A percentile compares a stretch with the other conserved stretches of the same genome.
Evolutionary conservation across 768 basidiomycete species (phyloP).

Genomic region (Termitomyces sp.): DNA sequence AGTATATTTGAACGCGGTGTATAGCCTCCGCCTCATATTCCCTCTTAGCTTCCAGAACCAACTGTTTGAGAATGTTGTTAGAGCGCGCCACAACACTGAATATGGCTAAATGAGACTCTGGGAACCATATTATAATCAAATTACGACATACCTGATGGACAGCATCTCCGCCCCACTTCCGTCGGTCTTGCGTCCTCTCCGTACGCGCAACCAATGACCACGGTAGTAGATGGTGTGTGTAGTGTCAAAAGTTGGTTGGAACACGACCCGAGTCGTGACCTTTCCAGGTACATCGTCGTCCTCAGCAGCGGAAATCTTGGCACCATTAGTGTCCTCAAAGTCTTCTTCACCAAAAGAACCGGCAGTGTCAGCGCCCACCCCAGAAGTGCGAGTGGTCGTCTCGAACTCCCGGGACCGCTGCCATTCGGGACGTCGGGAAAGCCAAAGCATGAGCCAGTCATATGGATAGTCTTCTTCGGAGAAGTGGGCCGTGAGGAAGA

Average conservation of each 20-base stretch:
- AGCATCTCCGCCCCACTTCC: conserved; percentile 69
- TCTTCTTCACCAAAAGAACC: conserved; percentile 57
- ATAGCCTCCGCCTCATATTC: conserved; percentile 86
- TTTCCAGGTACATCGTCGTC: conserved; percentile 52
- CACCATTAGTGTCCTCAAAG: conserved; percentile 34
- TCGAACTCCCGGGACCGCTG: conserved; percentile 88
- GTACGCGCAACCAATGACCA: conserved; percentile 80
- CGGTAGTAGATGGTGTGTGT: conserved; percentile 88
- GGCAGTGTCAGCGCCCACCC: conserved; percentile 54
- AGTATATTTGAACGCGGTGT: conserved; percentile 86
- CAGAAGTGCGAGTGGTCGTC: conserved; percentile 74
- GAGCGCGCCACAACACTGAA: conserved; percentile 77
- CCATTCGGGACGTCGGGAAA: conserved; percentile 82
- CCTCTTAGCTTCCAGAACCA: conserved; percentile 86
- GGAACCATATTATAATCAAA: conserved; percentile 1
- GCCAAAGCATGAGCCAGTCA: conserved; percentile 91
- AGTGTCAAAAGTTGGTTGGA: conserved; percentile 85
- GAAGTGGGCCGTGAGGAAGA: conserved; percentile 89
- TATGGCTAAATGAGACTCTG: not conserved
- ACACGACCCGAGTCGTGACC: conserved; percentile 77
- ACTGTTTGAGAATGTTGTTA: conserved; percentile 82
- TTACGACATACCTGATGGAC: conserved; percentile 58
- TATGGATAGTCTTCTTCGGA: conserved; percentile 89
- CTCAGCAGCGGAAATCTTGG: conserved; percentile 12
- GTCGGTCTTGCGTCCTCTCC: conserved; percentile 65